Conservation (phyloP, 768 basidiomycete genomes). For the Mycena galericulata region DNA sequence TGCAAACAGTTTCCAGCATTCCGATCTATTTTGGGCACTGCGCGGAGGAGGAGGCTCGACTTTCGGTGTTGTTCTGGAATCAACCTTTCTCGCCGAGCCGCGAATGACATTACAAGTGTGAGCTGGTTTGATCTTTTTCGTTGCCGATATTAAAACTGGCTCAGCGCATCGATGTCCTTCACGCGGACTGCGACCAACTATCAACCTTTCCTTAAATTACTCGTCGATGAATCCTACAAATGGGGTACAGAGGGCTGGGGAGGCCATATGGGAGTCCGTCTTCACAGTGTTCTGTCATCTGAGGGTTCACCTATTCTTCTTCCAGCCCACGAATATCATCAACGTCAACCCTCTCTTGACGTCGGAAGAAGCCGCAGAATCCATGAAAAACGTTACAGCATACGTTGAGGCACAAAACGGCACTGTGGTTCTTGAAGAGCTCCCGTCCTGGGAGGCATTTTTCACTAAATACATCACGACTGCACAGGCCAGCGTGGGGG, state of each 20-base stretch:
- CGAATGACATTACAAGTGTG: constrained; percentile 19
- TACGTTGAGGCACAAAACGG: constrained; percentile 15
- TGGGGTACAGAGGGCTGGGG: constrained; percentile 26
- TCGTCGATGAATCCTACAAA: constrained; percentile 15
- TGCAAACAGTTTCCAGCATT: constrained; percentile 51
- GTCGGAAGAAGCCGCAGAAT: background rate
- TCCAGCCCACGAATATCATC: background rate
- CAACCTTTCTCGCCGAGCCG: constrained; percentile 24
- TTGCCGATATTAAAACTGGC: background rate
- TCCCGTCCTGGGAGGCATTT: constrained; percentile 15
- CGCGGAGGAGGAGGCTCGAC: constrained; percentile 56
- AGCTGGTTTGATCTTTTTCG: background rate
- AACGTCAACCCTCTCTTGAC: constrained; percentile 26
- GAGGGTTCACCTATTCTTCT: too few relatives aligned
- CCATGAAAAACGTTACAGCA: constrained; percentile 8
- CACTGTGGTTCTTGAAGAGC: background rate
- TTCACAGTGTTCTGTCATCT: too few relatives aligned
- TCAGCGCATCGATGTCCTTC: constrained; percentile 7
- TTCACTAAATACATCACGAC: constrained; percentile 7
- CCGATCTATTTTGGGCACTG: constrained; percentile 59
- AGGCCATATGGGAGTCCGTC: too few relatives aligned
- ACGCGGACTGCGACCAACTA: constrained; percentile 1
- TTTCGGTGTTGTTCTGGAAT: constrained; percentile 40
- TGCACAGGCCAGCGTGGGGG: background rate
- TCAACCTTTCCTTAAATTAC: constrained; percentile 2